Conservation (phyloP, 2,329 filamentous ascomycete species). For the Chrysoporthe deuterocubensis region DNA sequence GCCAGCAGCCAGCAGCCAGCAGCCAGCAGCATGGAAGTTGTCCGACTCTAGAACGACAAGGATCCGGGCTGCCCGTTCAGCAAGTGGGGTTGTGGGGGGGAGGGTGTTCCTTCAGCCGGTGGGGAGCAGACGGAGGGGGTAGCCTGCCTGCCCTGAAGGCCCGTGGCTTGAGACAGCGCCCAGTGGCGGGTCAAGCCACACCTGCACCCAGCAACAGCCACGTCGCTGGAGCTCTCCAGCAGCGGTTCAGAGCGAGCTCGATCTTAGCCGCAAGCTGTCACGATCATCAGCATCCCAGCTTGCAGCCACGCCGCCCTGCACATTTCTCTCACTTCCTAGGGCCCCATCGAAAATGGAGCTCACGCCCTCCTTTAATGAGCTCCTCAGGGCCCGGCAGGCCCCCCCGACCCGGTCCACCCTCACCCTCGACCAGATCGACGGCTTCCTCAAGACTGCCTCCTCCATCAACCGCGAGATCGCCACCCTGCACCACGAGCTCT, state of each 20-base stretch:
- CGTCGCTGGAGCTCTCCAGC: slow-evolving; percentile 7
- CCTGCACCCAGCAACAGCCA: background rate
- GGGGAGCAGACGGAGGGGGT: too few species aligned
- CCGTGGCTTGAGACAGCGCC: background rate
- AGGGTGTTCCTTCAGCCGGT: too few species aligned
- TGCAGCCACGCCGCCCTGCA: background rate
- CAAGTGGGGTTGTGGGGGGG: too few species aligned
- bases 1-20: too few species aligned
- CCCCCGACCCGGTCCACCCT: slow-evolving; percentile 49
- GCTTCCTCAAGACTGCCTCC: slow-evolving; percentile 92
- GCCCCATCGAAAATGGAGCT: slow-evolving; percentile 55
- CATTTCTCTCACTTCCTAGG: background rate
- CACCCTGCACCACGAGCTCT: slow-evolving; percentile 79
- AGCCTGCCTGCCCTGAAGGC: background rate
- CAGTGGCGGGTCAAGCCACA: background rate
- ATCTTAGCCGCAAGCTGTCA: background rate
- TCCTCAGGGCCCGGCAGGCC: slow-evolving; percentile 64
- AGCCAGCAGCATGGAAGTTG: background rate
- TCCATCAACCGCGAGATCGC: slow-evolving; percentile 87
- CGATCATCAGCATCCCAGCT: background rate
- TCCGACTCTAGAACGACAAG: too few species aligned
- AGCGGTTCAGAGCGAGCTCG: background rate
- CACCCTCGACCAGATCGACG: slow-evolving; percentile 66
- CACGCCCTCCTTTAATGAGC: slow-evolving; percentile 70
- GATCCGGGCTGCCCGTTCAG: too few species aligned